Base-by-base conservation (phyloP, 78 protist species). In the Dictyostelium citrinum region DNA sequence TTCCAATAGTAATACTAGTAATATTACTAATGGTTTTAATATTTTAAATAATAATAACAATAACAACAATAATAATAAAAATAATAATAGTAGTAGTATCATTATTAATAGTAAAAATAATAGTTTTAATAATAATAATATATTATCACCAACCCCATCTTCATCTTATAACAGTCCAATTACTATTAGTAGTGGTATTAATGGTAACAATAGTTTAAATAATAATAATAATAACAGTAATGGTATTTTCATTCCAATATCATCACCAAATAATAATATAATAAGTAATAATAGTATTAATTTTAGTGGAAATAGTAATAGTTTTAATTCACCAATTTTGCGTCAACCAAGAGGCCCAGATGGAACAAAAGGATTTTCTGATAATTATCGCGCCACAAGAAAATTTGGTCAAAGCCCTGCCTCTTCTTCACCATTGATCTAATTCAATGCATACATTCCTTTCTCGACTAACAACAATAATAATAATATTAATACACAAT, bases 271-370 rank as follows among this genome's bases (percentile, higher is more conserved):
- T 24, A 74, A 22, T 72, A 39, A 37, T 33, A 81, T 61, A 41
- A 29, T 20, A 37, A 70, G 39, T 68, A 24, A 70, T 70, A 70
- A 33, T 33, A 70, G 77, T 70, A 31, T 41, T n/a, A 75, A 75
- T 75, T 41, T 41, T 41, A 75, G 58, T 75, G 49, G 61, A 49
- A 29, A 27, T 49, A 76, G 79, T 43, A 77, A 77, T 76, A 88
- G 85, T 88, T 77, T 77, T 67, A 88, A 79, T 78, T 83, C 90
- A 22, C 90, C 95, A 74, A 58, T 82, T 12, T 27, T 77, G 3
- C 90, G 95, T 55, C 95, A 91, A 61, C 95, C 95, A 55, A 91
- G 84, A 71, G 95, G 95, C 20, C 95, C 95, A 4, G 95, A 91
- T 71, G 95, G 95, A 11, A 83, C 95, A n/a, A 78, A 81, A 43